phyloP scores from a whole-genome alignment of 768 basidiomycete species.

The Suillus placidus region DNA sequence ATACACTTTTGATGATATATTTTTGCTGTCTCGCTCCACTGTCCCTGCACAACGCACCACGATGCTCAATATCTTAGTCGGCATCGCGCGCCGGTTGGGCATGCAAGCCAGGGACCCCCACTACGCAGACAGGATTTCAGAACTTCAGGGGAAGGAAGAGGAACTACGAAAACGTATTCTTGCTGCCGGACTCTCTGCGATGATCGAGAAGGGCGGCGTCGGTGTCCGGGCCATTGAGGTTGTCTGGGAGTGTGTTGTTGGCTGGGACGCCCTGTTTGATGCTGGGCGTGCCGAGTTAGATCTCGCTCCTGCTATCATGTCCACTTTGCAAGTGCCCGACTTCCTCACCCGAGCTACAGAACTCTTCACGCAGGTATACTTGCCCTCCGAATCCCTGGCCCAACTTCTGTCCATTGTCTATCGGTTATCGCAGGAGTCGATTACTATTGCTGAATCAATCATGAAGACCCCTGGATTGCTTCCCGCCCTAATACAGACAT shows the following conservation, averaged over 20 bases:
- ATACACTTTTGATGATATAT: constrained; percentile 86
- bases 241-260: constrained; percentile 72
- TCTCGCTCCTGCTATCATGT: constrained; percentile 22
- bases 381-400: constrained; percentile 50
- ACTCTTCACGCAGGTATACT: constrained; percentile 41
- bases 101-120: constrained; percentile 16
- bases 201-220: constrained; percentile 65
- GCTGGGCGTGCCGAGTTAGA: constrained; percentile 49
- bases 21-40: constrained; percentile 77
- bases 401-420: constrained; percentile 63
- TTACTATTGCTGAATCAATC: constrained; percentile 53
- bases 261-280: constrained; percentile 49
- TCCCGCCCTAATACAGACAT: constrained; percentile 51
- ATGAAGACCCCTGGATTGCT: constrained; percentile 55
- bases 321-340: constrained; percentile 37
- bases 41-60: constrained; percentile 82
- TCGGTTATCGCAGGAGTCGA: constrained; percentile 63
- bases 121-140: constrained; percentile 1
- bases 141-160: constrained; percentile 36
- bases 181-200: constrained; percentile 65
- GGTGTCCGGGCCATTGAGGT: constrained; percentile 71
- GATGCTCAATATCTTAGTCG: constrained; percentile 74
- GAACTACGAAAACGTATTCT: constrained; percentile 63
- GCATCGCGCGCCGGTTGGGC: constrained; percentile 48
- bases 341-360: constrained; percentile 55